Evolutionary conservation across 202 grass and related monocot genomes (phyloP).

Genomic region (Alloteropsis angusta): DNA sequence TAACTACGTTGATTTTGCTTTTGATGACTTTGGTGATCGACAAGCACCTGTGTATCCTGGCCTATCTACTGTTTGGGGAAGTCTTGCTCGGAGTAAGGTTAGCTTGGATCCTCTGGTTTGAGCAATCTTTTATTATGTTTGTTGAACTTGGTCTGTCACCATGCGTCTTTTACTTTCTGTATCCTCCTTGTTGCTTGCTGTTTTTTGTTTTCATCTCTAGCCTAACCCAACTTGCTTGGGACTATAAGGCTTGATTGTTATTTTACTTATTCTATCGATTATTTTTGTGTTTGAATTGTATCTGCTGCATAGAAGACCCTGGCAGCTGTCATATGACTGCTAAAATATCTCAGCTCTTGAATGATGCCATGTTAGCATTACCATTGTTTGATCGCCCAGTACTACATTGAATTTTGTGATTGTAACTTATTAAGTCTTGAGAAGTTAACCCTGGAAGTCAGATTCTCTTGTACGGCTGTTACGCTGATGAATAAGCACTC

Average conservation of each 20-base stretch:
- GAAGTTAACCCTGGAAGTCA: not conserved
- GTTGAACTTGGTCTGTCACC: slow-evolving; percentile 14
- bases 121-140: slow-evolving; percentile 6
- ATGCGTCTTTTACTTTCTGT: not conserved
- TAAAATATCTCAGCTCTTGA: slow-evolving; percentile 6
- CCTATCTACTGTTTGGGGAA: slow-evolving; percentile 98
- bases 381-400: not conserved
- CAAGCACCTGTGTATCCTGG: slow-evolving; percentile 97
- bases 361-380: not conserved
- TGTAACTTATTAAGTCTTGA: not conserved
- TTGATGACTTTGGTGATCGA: slow-evolving; percentile 80
- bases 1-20: slow-evolving; percentile 96
- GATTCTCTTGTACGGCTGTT: not conserved
- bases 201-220: not conserved
- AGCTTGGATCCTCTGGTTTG: slow-evolving; percentile 20
- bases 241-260: not conserved
- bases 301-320: not conserved
- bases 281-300: slow-evolving; percentile 17
- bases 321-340: not conserved
- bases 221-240: not conserved
- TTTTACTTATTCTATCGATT: not conserved
- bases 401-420: not conserved
- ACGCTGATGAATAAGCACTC: not conserved
- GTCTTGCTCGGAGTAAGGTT: slow-evolving; percentile 98
- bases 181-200: not conserved